These are phyloP conservation scores for Lichtheimia ornata DNA, from an alignment of 371 early-diverging fungal genomes.

Conservation along the genomic window DNA sequence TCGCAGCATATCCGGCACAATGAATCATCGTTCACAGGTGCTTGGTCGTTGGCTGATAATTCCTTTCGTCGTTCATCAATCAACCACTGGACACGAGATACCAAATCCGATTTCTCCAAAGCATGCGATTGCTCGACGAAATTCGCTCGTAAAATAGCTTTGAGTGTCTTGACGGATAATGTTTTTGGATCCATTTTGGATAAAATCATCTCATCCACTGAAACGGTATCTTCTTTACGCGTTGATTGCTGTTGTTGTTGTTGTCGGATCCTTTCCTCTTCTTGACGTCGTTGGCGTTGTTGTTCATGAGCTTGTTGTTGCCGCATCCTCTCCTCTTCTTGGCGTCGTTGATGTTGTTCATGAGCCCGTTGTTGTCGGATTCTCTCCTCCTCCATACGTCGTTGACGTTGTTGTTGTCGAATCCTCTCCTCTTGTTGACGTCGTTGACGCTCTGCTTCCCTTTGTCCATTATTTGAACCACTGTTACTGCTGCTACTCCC, in stretches of 20 bases:
- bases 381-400: not conserved
- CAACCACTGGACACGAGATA: conserved; percentile 44
- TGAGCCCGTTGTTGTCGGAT: conserved; percentile 7
- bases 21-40: conserved; percentile 33
- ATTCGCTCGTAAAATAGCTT: conserved; percentile 49
- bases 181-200: conserved; percentile 43
- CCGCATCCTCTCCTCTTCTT: not conserved
- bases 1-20: conserved; percentile 64
- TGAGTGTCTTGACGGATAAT: conserved; percentile 54
- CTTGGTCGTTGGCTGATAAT: conserved; percentile 14
- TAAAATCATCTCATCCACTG: conserved; percentile 33
- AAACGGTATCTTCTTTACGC: conserved; percentile 20
- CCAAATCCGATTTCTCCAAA: conserved; percentile 57
- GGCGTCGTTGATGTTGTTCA: conserved; percentile 15
- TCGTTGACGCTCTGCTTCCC: not conserved
- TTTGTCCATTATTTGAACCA: conserved; percentile 10
- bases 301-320: conserved; percentile 4
- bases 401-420: not conserved
- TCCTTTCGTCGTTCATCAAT: conserved; percentile 39
- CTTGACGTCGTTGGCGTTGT: not conserved
- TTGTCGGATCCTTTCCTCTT: not conserved
- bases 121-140: conserved; percentile 51
- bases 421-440: conserved; percentile 15
- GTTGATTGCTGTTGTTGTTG: conserved; percentile 11
- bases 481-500: not conserved